Evolutionary conservation across 140 eudicot genomes (phyloP).

Genomic region (Cichorium intybus): DNA sequence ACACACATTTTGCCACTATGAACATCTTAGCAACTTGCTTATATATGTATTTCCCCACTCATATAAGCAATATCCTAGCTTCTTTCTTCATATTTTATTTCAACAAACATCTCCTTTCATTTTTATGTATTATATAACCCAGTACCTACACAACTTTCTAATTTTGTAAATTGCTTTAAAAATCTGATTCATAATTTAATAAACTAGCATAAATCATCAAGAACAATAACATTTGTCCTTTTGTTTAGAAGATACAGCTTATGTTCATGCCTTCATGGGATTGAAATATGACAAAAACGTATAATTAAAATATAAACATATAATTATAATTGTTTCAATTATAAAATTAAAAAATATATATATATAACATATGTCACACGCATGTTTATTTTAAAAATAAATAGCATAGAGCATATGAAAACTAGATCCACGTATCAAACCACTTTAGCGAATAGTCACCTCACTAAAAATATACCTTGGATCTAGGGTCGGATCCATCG

Average conservation of each 20-base stretch:
- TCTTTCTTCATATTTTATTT: neutral
- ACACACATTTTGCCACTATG: slow-evolving; percentile 5
- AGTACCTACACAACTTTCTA: neutral
- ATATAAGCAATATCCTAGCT: neutral
- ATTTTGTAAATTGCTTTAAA: neutral
- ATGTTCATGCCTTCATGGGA: neutral
- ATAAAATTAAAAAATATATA: neutral
- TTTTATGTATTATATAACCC: neutral
- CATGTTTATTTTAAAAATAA: neutral
- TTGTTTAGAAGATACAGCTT: neutral
- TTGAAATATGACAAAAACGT: neutral
- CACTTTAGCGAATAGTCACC: slow-evolving; percentile 31
- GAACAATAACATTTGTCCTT: neutral
- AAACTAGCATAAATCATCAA: neutral
- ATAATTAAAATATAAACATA: neutral
- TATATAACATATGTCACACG: neutral
- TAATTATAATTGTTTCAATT: too few species aligned
- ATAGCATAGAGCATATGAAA: slow-evolving; percentile 13
- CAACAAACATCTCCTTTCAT: neutral
- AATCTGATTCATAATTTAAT: too few species aligned
- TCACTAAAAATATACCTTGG: slow-evolving; percentile 22
- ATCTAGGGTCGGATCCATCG: slow-evolving; percentile 28
- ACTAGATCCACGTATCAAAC: slow-evolving; percentile 29
- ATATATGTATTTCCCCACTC: slow-evolving; percentile 8
- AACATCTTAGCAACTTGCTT: slow-evolving; percentile 20